Evolutionary conservation across 2,329 filamentous ascomycete genomes (phyloP).

Genomic region (Fusarium sp.): DNA sequence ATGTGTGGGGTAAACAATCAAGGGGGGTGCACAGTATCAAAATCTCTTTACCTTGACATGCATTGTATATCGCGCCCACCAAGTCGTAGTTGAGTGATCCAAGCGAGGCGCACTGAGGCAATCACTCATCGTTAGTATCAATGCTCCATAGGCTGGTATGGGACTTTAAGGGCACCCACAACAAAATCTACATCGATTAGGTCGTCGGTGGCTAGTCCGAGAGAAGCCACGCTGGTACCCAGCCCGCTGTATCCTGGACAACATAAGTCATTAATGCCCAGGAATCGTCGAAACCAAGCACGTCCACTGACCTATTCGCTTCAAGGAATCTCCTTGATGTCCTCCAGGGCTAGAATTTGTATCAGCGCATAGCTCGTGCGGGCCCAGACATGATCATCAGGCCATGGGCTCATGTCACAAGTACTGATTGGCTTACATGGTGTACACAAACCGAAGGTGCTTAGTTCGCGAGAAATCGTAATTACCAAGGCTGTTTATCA

Average conservation of each 20-base stretch:
- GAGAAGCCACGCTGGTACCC: slow-evolving; percentile 71
- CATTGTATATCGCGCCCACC: slow-evolving; percentile 68
- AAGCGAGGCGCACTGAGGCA: slow-evolving; percentile 78
- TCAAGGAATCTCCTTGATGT: slow-evolving; percentile 50
- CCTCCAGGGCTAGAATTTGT: slow-evolving; percentile 53
- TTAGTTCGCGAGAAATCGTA: slow-evolving; percentile 86
- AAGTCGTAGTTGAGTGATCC: slow-evolving; percentile 80
- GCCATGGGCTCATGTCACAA: slow-evolving; percentile 7
- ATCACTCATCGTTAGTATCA: slow-evolving; percentile 36
- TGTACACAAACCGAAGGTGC: slow-evolving; percentile 84
- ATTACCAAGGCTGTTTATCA: slow-evolving; percentile 76
- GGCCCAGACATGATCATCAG: slow-evolving; percentile 14
- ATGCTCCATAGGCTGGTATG: slow-evolving; percentile 28
- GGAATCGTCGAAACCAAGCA: slow-evolving; percentile 20
- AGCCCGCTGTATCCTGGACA: slow-evolving; percentile 79
- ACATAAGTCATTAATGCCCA: slow-evolving; percentile 44
- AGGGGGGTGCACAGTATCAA: slow-evolving; percentile 35
- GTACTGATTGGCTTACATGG: slow-evolving; percentile 70
- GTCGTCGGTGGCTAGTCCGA: slow-evolving; percentile 70
- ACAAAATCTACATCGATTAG: slow-evolving; percentile 79
- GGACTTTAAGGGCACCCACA: slow-evolving; percentile 59
- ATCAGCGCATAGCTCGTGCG: slow-evolving; percentile 34
- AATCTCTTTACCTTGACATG: slow-evolving; percentile 63
- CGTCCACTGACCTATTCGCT: slow-evolving; percentile 51
- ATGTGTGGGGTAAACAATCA: slow-evolving; percentile 30